These are phyloP conservation scores for Lolium perenne DNA, from an alignment of 176 grass and related monocot genomes.

Conservation along the genomic window DNA sequence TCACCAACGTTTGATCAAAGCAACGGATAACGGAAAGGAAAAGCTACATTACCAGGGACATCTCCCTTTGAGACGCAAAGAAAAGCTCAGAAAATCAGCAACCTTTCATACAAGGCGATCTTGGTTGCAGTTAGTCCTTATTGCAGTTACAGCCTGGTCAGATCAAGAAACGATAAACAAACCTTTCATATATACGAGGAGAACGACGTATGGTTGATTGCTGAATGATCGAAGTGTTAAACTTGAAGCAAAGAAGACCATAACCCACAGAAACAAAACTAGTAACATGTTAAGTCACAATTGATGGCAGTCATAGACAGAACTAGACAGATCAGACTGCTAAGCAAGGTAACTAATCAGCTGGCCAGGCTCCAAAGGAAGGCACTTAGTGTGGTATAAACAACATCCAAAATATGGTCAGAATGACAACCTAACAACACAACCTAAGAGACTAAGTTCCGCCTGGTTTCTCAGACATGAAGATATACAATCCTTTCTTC, in stretches of 20 bases:
- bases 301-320: neutral
- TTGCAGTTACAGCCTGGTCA: neutral
- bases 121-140: neutral
- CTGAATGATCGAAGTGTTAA: neutral
- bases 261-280: no score
- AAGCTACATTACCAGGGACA: slow-evolving; percentile 19
- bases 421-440: neutral
- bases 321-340: neutral
- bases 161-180: neutral
- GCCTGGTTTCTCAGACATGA: slow-evolving; percentile 19
- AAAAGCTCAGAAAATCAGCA: neutral
- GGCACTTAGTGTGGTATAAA: no score
- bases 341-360: neutral
- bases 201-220: neutral
- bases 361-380: neutral
- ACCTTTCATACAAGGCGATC: neutral
- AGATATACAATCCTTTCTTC: slow-evolving; percentile 60
- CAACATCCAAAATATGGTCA: slow-evolving; percentile 7
- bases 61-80: slow-evolving; percentile 40
- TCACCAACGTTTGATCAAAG: neutral
- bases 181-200: neutral
- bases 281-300: neutral
- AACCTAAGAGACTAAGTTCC: no score
- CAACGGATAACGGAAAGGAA: slow-evolving; percentile 21
- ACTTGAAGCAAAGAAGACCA: no score